A percentile compares a stretch with the other conserved stretches of the same genome.
Conservation (phyloP, 2,329 filamentous ascomycete species). For the Didymosphaeria variabile region DNA sequence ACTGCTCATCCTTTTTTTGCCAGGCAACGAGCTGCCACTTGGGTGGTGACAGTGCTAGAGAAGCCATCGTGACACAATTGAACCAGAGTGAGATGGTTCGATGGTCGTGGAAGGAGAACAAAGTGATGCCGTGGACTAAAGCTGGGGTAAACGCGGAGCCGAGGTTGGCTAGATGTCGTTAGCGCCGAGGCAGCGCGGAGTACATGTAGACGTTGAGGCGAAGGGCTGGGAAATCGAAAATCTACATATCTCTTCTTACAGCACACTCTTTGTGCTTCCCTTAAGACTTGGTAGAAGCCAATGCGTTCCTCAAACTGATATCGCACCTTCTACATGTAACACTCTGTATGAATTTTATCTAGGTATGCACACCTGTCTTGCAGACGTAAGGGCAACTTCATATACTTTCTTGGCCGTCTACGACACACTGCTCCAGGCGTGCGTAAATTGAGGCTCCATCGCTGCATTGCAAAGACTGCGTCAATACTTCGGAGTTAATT, state of each 20-base stretch:
- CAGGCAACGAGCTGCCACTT: conserved; percentile 53
- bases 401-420: background rate
- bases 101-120: background rate
- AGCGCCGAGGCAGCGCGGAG: background rate
- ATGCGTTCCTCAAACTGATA: too few species aligned
- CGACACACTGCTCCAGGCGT: background rate
- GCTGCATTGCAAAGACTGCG: background rate
- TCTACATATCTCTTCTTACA: background rate
- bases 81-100: conserved; percentile 13
- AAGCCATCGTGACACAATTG: conserved; percentile 11
- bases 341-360: too few species aligned
- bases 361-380: too few species aligned
- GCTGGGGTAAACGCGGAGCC: conserved; percentile 10
- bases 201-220: background rate
- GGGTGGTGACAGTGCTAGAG: conserved; percentile 21
- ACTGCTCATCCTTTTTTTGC: conserved; percentile 55
- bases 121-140: background rate
- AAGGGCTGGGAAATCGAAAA: background rate
- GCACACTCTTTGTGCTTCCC: too few species aligned
- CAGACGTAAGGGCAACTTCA: background rate
- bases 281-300: too few species aligned
- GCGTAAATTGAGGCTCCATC: background rate
- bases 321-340: too few species aligned
- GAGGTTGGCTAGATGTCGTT: conserved; percentile 7
- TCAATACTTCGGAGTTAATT: background rate